phyloP scores from a whole-genome alignment of 495 filamentous ascomycete species.

The Acidiella bohemica region DNA sequence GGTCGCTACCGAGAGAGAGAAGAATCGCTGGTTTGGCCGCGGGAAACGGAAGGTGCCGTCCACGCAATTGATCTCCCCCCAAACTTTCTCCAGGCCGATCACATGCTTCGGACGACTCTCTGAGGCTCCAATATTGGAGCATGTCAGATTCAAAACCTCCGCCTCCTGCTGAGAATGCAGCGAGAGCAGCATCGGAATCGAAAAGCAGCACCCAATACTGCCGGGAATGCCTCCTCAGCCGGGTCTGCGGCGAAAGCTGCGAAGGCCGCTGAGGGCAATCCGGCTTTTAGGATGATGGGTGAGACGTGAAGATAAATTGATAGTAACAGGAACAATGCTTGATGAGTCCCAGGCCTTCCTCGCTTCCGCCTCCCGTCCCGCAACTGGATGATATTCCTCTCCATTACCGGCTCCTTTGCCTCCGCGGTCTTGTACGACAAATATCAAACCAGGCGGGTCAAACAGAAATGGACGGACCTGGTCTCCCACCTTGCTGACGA shows the following conservation, averaged over 20 bases:
- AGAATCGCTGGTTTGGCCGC: too few species aligned
- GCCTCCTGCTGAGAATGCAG: not conserved
- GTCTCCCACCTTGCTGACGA: slow-evolving; percentile 81
- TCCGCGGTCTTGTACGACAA: slow-evolving; percentile 78
- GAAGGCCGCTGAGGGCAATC: slow-evolving; percentile 12
- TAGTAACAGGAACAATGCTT: not conserved
- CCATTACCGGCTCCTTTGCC: slow-evolving; percentile 62
- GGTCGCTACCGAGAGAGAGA: too few species aligned
- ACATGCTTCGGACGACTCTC: too few species aligned
- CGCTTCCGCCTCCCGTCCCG: slow-evolving; percentile 80
- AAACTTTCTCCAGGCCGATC: too few species aligned
- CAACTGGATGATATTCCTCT: slow-evolving; percentile 93
- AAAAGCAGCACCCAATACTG: not conserved
- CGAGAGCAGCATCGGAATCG: not conserved
- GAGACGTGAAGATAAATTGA: not conserved
- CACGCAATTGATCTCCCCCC: too few species aligned
- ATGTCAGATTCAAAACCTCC: slow-evolving; percentile 3
- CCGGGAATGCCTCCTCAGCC: not conserved
- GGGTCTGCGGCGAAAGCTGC: slow-evolving; percentile 6
- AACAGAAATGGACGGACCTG: slow-evolving; percentile 71
- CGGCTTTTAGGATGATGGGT: slow-evolving; percentile 21
- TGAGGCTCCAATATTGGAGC: not conserved
- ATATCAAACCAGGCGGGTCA: slow-evolving; percentile 66
- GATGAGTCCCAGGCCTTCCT: slow-evolving; percentile 44
- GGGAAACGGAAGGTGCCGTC: too few species aligned